Base-by-base conservation (phyloP, 2,329 filamentous ascomycete genomes). In the Xylariaceae sp. region DNA sequence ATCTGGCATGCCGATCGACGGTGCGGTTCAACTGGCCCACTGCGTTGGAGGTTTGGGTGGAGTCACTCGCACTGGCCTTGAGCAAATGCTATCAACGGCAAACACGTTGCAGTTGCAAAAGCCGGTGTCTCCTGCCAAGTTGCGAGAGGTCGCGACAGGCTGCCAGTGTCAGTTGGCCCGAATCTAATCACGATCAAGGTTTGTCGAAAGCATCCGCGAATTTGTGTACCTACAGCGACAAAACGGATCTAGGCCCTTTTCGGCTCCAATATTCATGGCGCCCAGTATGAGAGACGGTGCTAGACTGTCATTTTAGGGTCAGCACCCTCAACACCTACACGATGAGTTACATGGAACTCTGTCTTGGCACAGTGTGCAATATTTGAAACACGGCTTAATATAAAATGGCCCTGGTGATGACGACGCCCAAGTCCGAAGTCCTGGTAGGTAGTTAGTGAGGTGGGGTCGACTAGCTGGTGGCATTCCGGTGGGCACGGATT, bases 1-100 rank as follows among this genome's bases (percentile, higher is more conserved):
- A 62, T 52, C 53, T 56, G 49, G 53, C 53, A 57, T 49, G 23
- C 30, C 45, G 60, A 62, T 63, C 51, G 55, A 56, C 58, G 18
- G 15, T 49, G 54, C 57, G 52, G 35, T 45, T 23, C 23, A 30
- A 30, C 23, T 30, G 23, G 23, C 23, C 23, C 23, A 30, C 23
- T 30, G 23, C 37, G 53, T 48, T 53, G 45, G 39, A 48, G 50
- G 18, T 51, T 3, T 47, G 41, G 48, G 47, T 55, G 47, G 35
- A 9, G 48, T 13, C 17, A 50, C 13, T 50, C 23, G 8, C 8
- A 50, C 15, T 15, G 6, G 23, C 15, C 8, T 9, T 10, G 13
- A 5, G 17, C 47, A n/a, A n/a, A 47, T 49, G 47, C 47, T n/a
- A 9, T 23, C 47, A 49, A 45, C 41, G 10, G n/a, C 39, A 15